Evolutionary conservation across 2,329 filamentous ascomycete species (phyloP).

Genomic region (Raffaelea deltoideospora): DNA sequence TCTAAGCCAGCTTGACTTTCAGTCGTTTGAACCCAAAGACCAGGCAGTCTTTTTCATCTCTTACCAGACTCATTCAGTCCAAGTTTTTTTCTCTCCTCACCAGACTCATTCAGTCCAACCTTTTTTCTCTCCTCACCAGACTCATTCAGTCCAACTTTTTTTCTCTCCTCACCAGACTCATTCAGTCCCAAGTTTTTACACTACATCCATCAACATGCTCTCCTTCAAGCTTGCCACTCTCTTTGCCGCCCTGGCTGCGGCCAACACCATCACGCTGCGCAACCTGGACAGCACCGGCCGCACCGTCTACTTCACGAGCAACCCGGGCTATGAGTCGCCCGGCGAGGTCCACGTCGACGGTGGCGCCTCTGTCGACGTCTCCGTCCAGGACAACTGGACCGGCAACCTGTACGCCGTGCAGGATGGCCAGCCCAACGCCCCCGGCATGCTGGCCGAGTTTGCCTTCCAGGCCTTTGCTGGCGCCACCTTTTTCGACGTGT

Average conservation of each 20-base stretch:
- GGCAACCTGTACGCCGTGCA: conserved; percentile 21
- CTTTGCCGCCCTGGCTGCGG: conserved; percentile 22
- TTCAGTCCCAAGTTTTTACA: not conserved
- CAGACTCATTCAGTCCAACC: too few relatives aligned
- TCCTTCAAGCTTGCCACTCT: conserved; percentile 1
- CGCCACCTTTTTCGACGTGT: conserved; percentile 27
- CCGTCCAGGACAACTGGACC: conserved; percentile 14
- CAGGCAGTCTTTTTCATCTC: too few relatives aligned
- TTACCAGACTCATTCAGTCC: too few relatives aligned
- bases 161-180: not conserved
- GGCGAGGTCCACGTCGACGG: conserved; percentile 23
- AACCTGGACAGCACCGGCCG: conserved; percentile 37
- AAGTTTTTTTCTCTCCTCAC: too few relatives aligned
- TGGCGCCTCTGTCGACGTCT: conserved; percentile 22
- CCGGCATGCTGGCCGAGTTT: conserved; percentile 23
- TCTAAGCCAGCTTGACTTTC: too few relatives aligned
- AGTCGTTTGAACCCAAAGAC: too few relatives aligned
- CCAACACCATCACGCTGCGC: conserved; percentile 39
- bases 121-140: too few relatives aligned
- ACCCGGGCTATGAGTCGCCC: conserved; percentile 20
- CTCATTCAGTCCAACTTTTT: too few relatives aligned
- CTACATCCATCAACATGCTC: conserved; percentile 1
- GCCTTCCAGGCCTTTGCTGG: conserved; percentile 20
- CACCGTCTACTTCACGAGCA: conserved; percentile 35
- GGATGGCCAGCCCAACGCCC: conserved; percentile 15